Evolutionary conservation across 2,329 filamentous ascomycete genomes (phyloP).

Genomic region (Helotiales sp.): DNA sequence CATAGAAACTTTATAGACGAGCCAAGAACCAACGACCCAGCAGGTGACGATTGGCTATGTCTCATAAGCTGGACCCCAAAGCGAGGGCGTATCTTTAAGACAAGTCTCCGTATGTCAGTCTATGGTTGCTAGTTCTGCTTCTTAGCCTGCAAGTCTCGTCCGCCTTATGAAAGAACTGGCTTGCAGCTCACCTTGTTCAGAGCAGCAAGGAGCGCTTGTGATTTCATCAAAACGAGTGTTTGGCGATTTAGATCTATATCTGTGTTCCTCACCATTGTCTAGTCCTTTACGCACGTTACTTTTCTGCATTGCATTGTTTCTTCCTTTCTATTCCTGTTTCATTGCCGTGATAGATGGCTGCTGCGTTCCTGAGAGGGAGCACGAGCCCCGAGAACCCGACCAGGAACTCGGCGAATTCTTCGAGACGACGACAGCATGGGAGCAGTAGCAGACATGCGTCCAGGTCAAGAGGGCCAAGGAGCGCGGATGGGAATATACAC

Average conservation of each 20-base stretch:
- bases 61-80: not conserved
- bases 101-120: not conserved
- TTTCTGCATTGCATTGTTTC: not conserved
- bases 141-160: not conserved
- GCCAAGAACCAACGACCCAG: not conserved
- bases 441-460: constrained; percentile 10
- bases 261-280: not conserved
- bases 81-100: not conserved
- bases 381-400: constrained; percentile 21
- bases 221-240: no score
- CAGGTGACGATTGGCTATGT: not conserved
- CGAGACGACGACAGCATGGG: constrained; percentile 18
- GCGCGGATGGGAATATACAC: constrained; percentile 12
- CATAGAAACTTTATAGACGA: not conserved
- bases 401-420: constrained; percentile 16
- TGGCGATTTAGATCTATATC: not conserved
- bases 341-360: constrained; percentile 25
- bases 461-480: constrained; percentile 15
- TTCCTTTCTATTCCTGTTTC: constrained; percentile 1
- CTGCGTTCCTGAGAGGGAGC: constrained; percentile 16
- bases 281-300: not conserved
- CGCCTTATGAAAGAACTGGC: not conserved
- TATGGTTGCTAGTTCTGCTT: not conserved
- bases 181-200: no score
- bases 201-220: no score